phyloP scores from a whole-genome alignment of 108 stramenopile genomes.

The Skeletonema menzelii region DNA sequence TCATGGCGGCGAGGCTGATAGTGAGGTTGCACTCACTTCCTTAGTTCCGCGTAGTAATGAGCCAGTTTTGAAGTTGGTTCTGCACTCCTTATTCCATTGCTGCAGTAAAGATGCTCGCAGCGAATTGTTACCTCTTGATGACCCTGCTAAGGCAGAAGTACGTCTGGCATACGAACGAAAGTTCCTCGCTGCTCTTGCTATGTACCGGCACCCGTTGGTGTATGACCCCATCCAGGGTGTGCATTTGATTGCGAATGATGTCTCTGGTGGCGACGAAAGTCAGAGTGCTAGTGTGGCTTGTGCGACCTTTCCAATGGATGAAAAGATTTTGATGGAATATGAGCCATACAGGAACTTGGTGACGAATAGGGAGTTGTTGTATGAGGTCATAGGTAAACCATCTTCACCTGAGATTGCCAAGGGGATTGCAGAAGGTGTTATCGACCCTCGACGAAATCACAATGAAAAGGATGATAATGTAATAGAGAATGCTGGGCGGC shows the following conservation, averaged over 20 bases:
- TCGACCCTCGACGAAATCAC: constrained; percentile 29
- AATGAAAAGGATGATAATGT: background rate
- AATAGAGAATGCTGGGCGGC: constrained; percentile 15
- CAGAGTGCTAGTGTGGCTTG: background rate
- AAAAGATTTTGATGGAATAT: constrained; percentile 53
- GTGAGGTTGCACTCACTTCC: background rate
- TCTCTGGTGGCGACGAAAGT: constrained; percentile 17
- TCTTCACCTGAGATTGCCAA: constrained; percentile 26
- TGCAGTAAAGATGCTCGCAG: constrained; percentile 25
- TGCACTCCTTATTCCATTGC: constrained; percentile 38
- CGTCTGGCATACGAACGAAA: constrained; percentile 70
- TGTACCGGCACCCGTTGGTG: constrained; percentile 91
- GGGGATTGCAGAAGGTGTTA: constrained; percentile 45
- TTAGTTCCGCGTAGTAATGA: background rate
- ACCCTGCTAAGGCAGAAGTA: constrained; percentile 35
- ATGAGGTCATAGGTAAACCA: constrained; percentile 53
- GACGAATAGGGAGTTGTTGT: constrained; percentile 27
- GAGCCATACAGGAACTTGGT: constrained; percentile 63
- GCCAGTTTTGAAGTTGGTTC: constrained; percentile 31
- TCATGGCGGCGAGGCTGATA: constrained; percentile 1
- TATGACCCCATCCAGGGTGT: constrained; percentile 61
- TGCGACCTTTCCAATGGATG: constrained; percentile 33
- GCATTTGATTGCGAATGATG: constrained; percentile 50
- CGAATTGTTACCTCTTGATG: constrained; percentile 28
- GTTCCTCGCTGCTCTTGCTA: constrained; percentile 82